Base-by-base conservation (phyloP, 371 early-diverging fungal genomes). In the Dichotomocladium elegans region DNA sequence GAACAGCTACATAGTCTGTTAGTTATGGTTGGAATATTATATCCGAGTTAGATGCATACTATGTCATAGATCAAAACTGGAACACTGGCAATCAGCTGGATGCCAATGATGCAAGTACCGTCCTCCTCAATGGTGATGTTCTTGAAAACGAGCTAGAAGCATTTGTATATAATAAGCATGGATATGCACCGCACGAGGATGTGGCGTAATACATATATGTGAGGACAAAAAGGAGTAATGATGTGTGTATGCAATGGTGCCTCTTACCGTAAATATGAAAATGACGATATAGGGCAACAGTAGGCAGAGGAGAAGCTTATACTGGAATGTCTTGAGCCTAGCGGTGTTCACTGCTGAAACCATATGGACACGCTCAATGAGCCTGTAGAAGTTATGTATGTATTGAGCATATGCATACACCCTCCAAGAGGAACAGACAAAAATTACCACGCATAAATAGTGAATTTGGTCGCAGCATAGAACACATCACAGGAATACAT, bases 1-100 rank as follows among this genome's bases (percentile, higher is more conserved):
- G 27, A 77, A 71, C 25, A 73, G 42, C 72, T 75, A 27, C 25
- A 22, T 17, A 37, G 21, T n/a, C n/a, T n/a, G n/a, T n/a, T n/a
- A n/a, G n/a, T n/a, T n/a, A n/a, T n/a, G n/a, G n/a, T n/a, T n/a
- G n/a, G n/a, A n/a, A n/a, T n/a, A n/a, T n/a, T n/a, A n/a, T n/a
- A n/a, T n/a, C n/a, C n/a, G n/a, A n/a, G 24, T 47, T 42, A 26
- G 29, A 33, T 22, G 59, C 62, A 57, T 69, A 75, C 72, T 60
- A 72, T 72, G 41, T 75, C 75, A 51, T 72, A 75, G 60, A 74
- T 74, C 62, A 77, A 40, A 15, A 82, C 61, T 9, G 69, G 70
- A 44, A 81, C 60, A 56, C 79, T 76, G 19, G 82, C 79, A 47
- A 72, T 41, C 0, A 63, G 72, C 52, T 73, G 66, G 24, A 80